Evolutionary conservation across 176 grass and related monocot species (phyloP), one percentile per base, ranked within the genome.

Genomic region (Musa troglodytarum): DNA sequence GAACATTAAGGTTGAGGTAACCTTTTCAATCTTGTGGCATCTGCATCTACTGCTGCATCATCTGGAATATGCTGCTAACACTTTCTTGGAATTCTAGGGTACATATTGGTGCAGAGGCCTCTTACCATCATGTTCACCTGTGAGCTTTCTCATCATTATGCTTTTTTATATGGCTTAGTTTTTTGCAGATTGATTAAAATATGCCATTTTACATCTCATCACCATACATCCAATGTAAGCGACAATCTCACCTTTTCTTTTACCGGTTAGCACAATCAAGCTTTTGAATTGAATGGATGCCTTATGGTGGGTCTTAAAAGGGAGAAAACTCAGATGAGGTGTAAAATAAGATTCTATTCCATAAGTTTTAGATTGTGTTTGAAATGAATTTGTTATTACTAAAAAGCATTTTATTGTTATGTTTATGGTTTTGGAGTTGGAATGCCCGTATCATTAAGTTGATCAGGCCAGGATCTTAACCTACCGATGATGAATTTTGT

Each of bases 1-100:
- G 65, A 89, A 72, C 64, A 21, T 74, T 62, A 88, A 57, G 50
- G 87, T 83, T 17, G 80, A 84, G 88, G 95, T 99, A 68, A 1
- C 50, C 24, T 49, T 86, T 52, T 50, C 78, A 43, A 79, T 66
- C 64, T 73, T 25, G 22, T 80, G 65, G 64, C 69, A 80, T 72
- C 54, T 15, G 22, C 23, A 54, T 70, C 51, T 53, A 54, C 10
- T 66, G 16, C 71, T 73, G 22, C 10, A 57, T 23, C 71, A 5
- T 1, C 2, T 81, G 23, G 74, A 43, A 10, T 11, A 52, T 62
- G 51, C 71, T 79, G 74, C 65, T 78, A 49, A 43, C 52, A 55
- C 15, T 50, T 25, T 54, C 8, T 69, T 49, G n/a, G 25, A 81
- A 8, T 78, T 69, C 25, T 80, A 99, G 90, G 82, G 73, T 89